These are phyloP conservation scores for Gossypioides kirkii DNA, from an alignment of 345 rosid species.

Conservation along the genomic window DNA sequence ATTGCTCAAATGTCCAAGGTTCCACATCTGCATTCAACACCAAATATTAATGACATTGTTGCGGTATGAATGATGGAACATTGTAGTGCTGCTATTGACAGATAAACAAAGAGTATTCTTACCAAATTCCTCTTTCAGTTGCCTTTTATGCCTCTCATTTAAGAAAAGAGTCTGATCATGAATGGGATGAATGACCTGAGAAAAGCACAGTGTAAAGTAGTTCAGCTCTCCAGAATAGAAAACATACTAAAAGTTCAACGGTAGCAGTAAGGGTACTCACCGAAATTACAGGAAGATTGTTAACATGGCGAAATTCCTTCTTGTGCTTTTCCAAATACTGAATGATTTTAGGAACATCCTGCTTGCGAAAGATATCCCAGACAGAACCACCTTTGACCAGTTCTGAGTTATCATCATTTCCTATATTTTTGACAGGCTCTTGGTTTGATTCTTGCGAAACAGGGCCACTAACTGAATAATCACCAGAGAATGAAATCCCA, in stretches of 20 bases:
- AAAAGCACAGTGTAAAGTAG: conserved; percentile 16
- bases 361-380: conserved; percentile 59
- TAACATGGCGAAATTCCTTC: conserved; percentile 34
- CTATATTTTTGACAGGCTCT: conserved; percentile 1
- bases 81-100: neutral
- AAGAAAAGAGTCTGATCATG: conserved; percentile 52
- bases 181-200: conserved; percentile 49
- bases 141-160: conserved; percentile 44
- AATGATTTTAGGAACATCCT: conserved; percentile 44
- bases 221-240: neutral
- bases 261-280: conserved; percentile 28
- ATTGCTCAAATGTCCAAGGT: conserved; percentile 60
- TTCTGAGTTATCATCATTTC: neutral
- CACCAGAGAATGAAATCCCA: neutral
- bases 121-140: conserved; percentile 56
- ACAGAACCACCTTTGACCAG: conserved; percentile 41
- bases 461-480: neutral
- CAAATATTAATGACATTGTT: neutral
- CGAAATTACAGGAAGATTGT: conserved; percentile 30
- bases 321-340: conserved; percentile 39
- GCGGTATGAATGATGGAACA: neutral
- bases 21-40: conserved; percentile 37
- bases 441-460: neutral
- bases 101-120: conserved; percentile 16
- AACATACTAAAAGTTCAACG: neutral